Conservation (phyloP, 148 eudicot species). For the Rhododendron griersonianum region DNA sequence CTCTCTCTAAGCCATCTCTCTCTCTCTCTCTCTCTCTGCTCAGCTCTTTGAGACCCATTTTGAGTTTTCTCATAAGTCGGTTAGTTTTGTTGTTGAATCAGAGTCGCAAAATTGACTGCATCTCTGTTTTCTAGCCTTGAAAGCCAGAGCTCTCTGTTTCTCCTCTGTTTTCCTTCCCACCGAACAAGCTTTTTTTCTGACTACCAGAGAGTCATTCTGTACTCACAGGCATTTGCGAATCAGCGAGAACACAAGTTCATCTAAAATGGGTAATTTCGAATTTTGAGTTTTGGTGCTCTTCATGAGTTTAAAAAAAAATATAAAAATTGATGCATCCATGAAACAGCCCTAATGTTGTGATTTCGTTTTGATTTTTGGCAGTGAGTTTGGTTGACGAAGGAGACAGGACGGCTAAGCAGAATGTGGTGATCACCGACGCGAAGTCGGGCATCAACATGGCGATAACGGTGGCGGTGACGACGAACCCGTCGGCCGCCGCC, state of each 20-base stretch:
- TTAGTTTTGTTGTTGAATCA: neutral
- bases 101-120: neutral
- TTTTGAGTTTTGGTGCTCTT: neutral
- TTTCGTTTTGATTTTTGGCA: neutral
- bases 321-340: neutral
- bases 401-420: constrained; percentile 38
- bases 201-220: neutral
- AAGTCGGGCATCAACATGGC: constrained; percentile 17
- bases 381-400: constrained; percentile 6
- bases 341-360: neutral
- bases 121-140: neutral
- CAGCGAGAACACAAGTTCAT: neutral
- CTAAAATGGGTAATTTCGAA: constrained; percentile 8
- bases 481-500: constrained; percentile 6
- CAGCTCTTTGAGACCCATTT: neutral
- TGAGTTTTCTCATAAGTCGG: neutral
- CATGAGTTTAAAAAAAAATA: neutral
- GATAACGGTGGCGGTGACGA: constrained; percentile 25
- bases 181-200: neutral
- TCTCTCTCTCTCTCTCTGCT: constrained; percentile 12
- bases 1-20: constrained; percentile 1
- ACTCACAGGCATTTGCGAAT: neutral
- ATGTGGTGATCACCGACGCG: constrained; percentile 38
- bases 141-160: constrained; percentile 14
- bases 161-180: neutral